These are phyloP conservation scores for Coemansia sp. DNA, from an alignment of 192 early-diverging fungal genomes.

Conservation along the genomic window DNA sequence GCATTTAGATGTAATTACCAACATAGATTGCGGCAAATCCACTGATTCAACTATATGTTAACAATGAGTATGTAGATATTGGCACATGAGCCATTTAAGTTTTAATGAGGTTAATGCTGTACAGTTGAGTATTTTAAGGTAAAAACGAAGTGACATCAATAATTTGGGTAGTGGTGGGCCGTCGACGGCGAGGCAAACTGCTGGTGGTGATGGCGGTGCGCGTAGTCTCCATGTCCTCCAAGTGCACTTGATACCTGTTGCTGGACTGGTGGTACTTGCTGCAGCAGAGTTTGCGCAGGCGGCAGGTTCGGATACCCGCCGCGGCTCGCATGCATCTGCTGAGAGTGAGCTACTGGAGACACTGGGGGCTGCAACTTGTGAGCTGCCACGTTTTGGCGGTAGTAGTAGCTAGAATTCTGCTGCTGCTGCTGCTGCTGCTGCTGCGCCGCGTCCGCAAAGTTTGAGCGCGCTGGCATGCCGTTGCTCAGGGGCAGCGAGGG, in stretches of 20 bases:
- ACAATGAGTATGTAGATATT: neutral
- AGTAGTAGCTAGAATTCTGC: conserved; percentile 4
- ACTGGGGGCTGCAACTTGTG: conserved; percentile 14
- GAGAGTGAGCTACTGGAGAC: conserved; percentile 20
- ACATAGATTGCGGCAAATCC: neutral
- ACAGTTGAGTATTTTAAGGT: conserved; percentile 15
- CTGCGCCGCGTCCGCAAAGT: conserved; percentile 16
- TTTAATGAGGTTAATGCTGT: conserved; percentile 9
- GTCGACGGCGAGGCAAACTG: conserved; percentile 22
- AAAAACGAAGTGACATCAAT: neutral
- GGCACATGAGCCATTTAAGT: neutral
- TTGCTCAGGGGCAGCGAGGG: conserved; percentile 39
- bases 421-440: conserved; percentile 34
- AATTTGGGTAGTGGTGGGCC: conserved; percentile 18
- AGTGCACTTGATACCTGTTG: conserved; percentile 6
- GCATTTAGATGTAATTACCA: no score
- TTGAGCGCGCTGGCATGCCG: conserved; percentile 25
- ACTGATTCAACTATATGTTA: no score
- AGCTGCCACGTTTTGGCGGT: conserved; percentile 12
- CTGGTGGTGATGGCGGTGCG: conserved; percentile 12
- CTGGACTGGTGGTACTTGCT: conserved; percentile 35
- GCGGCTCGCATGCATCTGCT: conserved; percentile 17
- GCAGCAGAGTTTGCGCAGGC: conserved; percentile 46
- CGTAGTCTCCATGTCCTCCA: conserved; percentile 12
- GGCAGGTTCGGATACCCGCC: conserved; percentile 36